These are phyloP conservation scores for Blastobotrys americana DNA, from an alignment of 805 yeast species.

Conservation along the genomic window DNA sequence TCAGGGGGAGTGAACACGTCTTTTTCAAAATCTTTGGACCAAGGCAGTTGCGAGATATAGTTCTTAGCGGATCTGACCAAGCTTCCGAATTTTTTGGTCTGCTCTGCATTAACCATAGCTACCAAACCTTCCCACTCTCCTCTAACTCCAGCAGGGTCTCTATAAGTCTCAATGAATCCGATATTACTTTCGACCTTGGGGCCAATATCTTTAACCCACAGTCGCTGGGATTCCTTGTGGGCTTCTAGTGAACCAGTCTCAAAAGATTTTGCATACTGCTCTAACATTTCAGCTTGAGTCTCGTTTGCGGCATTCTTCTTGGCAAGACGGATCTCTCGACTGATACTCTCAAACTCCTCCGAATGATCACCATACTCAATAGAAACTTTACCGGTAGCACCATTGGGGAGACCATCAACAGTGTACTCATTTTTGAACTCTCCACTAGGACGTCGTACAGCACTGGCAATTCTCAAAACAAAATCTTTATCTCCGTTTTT, in stretches of 20 bases:
- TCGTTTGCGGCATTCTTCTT: slow-evolving; percentile 61
- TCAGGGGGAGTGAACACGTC: slow-evolving; percentile 88
- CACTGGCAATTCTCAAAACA: slow-evolving; percentile 63
- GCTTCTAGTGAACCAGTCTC: slow-evolving; percentile 76
- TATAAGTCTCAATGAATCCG: slow-evolving; percentile 87
- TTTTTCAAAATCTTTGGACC: slow-evolving; percentile 71
- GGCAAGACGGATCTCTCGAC: slow-evolving; percentile 50
- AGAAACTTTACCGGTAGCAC: slow-evolving; percentile 33
- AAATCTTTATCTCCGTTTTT: slow-evolving; percentile 44
- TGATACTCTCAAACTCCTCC: slow-evolving; percentile 55
- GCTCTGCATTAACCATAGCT: slow-evolving; percentile 81
- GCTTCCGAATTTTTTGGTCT: slow-evolving; percentile 70
- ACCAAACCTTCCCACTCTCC: slow-evolving; percentile 94
- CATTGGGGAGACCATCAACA: slow-evolving; percentile 33
- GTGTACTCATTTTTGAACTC: slow-evolving; percentile 28
- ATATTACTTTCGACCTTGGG: slow-evolving; percentile 75
- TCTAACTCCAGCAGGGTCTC: slow-evolving; percentile 86
- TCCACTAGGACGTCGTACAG: slow-evolving; percentile 33
- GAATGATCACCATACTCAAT: slow-evolving; percentile 76
- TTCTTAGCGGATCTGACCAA: slow-evolving; percentile 61
- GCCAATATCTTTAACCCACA: slow-evolving; percentile 82
- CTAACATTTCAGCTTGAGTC: slow-evolving; percentile 60
- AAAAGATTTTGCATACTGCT: slow-evolving; percentile 61
- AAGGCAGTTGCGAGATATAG: slow-evolving; percentile 64
- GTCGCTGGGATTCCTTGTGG: slow-evolving; percentile 74